Percentiles rank a stretch among this genome's conserved stretches.
Evolutionary conservation across 495 filamentous ascomycete species (phyloP).

Genomic region (Daldinia concentrica): DNA sequence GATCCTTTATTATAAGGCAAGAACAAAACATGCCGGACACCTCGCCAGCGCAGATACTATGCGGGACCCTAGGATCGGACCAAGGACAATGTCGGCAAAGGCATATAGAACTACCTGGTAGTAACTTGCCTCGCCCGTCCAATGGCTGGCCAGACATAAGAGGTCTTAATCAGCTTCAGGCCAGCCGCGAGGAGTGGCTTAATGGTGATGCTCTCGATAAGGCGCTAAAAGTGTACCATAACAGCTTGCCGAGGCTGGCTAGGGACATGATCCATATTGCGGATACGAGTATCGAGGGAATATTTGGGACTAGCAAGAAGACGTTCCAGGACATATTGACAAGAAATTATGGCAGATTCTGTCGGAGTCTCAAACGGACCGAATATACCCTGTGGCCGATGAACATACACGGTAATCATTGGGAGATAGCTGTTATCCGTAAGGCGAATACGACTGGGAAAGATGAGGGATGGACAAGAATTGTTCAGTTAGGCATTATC

Average conservation of each 20-base stretch:
- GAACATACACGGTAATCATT: conserved; percentile 29
- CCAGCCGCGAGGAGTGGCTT: conserved; percentile 22
- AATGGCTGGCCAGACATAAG: conserved; percentile 31
- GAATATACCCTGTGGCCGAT: conserved; percentile 39
- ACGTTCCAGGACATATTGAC: not conserved
- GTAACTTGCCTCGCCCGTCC: not conserved
- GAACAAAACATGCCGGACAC: not conserved
- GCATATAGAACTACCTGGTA: conserved; percentile 20
- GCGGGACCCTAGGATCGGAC: not conserved
- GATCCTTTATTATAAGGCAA: not conserved
- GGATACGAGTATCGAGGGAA: not conserved
- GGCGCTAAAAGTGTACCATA: conserved; percentile 17
- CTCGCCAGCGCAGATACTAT: conserved; percentile 16
- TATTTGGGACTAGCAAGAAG: conserved; percentile 5
- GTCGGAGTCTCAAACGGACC: not conserved
- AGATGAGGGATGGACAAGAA: not conserved
- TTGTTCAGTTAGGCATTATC: conserved; percentile 25
- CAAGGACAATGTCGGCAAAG: conserved; percentile 11
- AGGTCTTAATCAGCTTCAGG: conserved; percentile 37
- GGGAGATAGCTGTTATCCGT: conserved; percentile 35
- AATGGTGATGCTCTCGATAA: conserved; percentile 32
- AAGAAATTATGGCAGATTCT: not conserved
- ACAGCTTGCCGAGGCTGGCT: conserved; percentile 11
- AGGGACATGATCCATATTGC: conserved; percentile 19
- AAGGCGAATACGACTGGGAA: not conserved